Evolutionary conservation across 345 rosid genomes (phyloP).

Genomic region (Barbarea vulgaris): DNA sequence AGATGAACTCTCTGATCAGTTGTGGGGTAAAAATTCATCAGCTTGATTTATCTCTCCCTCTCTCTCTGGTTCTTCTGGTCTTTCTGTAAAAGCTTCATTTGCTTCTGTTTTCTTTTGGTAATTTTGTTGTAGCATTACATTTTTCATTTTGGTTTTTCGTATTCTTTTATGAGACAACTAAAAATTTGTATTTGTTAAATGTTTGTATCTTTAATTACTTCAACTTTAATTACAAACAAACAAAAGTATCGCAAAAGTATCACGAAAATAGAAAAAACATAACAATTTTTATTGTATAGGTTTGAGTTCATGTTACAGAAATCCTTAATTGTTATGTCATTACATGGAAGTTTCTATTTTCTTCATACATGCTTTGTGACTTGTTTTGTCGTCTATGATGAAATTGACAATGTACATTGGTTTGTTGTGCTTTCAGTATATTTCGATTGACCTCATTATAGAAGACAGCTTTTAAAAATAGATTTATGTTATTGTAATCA

Average conservation of each 20-base stretch:
- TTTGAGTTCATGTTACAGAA: not conserved
- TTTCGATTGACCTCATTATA: not conserved
- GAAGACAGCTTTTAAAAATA: not conserved
- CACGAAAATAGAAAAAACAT: not conserved
- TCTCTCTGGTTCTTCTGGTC: not conserved
- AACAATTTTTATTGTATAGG: not conserved
- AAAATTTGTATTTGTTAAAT: not conserved
- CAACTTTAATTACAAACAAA: not conserved
- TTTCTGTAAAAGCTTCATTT: conserved; percentile 19
- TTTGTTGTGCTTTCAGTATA: not conserved
- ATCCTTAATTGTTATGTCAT: not conserved
- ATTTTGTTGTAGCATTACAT: not conserved
- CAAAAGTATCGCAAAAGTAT: not conserved
- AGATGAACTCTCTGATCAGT: conserved; percentile 51
- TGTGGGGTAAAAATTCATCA: conserved; percentile 41
- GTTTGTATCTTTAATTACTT: not conserved
- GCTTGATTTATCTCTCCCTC: not conserved
- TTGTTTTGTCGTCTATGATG: not conserved
- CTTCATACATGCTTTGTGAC: not conserved
- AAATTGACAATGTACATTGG: not conserved
- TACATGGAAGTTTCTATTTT: not conserved
- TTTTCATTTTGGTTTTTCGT: not conserved
- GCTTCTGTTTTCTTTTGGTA: conserved; percentile 16
- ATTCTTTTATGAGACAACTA: not conserved
- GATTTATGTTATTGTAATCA: not conserved